These are phyloP conservation scores for Emmonsiellopsis sp. DNA, from an alignment of 2,329 filamentous ascomycete genomes.

Conservation along the genomic window DNA sequence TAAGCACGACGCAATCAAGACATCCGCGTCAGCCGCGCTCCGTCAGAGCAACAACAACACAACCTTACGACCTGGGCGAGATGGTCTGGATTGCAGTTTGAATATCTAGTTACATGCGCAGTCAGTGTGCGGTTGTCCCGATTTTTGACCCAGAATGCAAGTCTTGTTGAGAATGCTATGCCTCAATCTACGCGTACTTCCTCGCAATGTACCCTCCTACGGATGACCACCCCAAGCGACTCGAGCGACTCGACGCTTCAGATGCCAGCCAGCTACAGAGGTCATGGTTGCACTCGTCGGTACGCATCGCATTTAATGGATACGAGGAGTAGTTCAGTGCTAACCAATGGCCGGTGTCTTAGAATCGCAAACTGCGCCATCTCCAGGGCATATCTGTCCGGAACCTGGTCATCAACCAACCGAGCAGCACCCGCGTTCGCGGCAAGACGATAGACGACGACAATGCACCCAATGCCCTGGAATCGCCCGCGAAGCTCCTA, in stretches of 20 bases:
- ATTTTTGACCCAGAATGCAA: too few relatives aligned
- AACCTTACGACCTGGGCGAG: too few relatives aligned
- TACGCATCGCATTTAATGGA: slow-evolving; percentile 17
- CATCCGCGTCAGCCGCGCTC: too few relatives aligned
- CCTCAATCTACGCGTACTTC: background rate
- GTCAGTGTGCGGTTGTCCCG: too few relatives aligned
- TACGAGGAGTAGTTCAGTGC: background rate
- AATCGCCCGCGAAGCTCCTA: slow-evolving; percentile 58
- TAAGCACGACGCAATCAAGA: too few relatives aligned
- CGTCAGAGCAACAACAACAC: too few relatives aligned
- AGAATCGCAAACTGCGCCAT: slow-evolving; percentile 85
- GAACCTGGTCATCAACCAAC: slow-evolving; percentile 61
- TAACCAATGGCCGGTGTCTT: background rate
- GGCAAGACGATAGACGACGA: slow-evolving; percentile 66
- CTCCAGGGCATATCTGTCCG: slow-evolving; percentile 78
- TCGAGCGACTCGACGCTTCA: slow-evolving; percentile 13
- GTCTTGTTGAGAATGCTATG: background rate
- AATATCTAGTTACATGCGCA: too few relatives aligned
- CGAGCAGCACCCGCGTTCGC: slow-evolving; percentile 32
- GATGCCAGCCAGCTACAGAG: slow-evolving; percentile 30
- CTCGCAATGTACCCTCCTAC: background rate
- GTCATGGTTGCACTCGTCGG: slow-evolving; percentile 45
- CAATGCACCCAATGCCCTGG: slow-evolving; percentile 56
- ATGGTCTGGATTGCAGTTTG: too few relatives aligned
- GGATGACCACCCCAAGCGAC: background rate